Conservation (phyloP, 2,329 filamentous ascomycete genomes). For the Neopestalotiopsis clavispora region DNA sequence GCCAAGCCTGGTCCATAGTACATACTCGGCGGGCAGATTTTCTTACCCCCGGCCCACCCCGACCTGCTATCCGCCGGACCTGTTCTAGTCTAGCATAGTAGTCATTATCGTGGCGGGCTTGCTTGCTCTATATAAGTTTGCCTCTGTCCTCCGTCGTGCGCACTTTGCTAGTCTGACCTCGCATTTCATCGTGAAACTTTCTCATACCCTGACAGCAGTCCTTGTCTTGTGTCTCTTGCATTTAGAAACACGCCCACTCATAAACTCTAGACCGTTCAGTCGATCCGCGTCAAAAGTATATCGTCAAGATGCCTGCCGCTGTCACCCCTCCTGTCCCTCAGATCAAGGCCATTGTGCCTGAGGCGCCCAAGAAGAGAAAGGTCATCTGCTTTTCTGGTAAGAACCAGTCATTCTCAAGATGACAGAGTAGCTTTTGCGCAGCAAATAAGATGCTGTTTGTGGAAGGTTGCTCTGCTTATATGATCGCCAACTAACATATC, state of each 20-base stretch:
- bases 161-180: neutral
- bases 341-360: slow-evolving; percentile 34
- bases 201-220: neutral
- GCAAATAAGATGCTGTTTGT: neutral
- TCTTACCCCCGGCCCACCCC: neutral
- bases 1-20: neutral
- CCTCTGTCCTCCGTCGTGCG: neutral
- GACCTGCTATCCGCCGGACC: neutral
- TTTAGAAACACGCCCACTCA: neutral
- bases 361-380: slow-evolving; percentile 53
- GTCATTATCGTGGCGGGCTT: slow-evolving; percentile 2
- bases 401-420: slow-evolving; percentile 17
- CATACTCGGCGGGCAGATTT: neutral
- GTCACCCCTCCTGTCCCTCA: slow-evolving; percentile 35
- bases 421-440: neutral
- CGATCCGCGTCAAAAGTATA: slow-evolving; percentile 10
- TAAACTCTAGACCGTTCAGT: neutral
- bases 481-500: slow-evolving; percentile 21
- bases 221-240: neutral
- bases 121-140: slow-evolving; percentile 17
- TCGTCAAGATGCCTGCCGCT: slow-evolving; percentile 43
- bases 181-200: neutral
- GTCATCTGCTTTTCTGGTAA: slow-evolving; percentile 64
- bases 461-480: neutral
- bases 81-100: neutral